phyloP scores from a whole-genome alignment of 2,329 filamentous ascomycete species.

The Ophiocordyceps camponoti-saundersi region DNA sequence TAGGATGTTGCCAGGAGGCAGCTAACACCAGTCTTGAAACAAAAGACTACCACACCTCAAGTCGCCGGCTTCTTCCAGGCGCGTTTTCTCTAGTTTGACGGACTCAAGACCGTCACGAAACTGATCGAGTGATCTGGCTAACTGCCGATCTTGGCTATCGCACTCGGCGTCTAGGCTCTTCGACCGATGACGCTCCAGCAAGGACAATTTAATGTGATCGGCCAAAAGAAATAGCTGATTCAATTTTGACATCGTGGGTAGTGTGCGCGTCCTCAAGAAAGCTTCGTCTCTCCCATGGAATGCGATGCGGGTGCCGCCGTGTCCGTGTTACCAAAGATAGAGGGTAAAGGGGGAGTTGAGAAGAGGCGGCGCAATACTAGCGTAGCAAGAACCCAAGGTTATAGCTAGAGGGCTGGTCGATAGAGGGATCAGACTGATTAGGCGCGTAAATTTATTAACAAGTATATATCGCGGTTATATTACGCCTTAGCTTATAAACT shows the following conservation, averaged over 20 bases:
- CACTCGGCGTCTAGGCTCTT: slow-evolving; percentile 63
- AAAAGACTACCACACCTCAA: slow-evolving; percentile 30
- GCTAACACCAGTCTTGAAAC: not conserved
- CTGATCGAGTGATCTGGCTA: slow-evolving; percentile 75
- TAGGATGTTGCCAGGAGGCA: no score
- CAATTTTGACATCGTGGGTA: slow-evolving; percentile 24
- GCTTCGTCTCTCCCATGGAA: no score
- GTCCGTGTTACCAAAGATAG: not conserved
- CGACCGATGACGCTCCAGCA: slow-evolving; percentile 81
- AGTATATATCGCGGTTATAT: no score
- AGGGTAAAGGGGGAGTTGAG: no score
- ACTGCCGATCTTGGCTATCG: slow-evolving; percentile 73
- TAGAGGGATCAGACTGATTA: no score
- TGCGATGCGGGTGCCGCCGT: no score
- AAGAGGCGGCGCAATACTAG: no score
- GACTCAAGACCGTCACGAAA: slow-evolving; percentile 63
- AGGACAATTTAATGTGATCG: slow-evolving; percentile 91
- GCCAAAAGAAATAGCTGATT: slow-evolving; percentile 82
- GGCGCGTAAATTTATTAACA: no score
- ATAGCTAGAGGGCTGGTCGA: no score
- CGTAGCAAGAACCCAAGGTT: no score
- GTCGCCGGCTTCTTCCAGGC: slow-evolving; percentile 46
- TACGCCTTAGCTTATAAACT: no score
- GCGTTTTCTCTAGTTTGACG: slow-evolving; percentile 45
- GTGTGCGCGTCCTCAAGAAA: no score